Conservation (phyloP, 805 yeast genomes). For the Candida jianshihensis region DNA sequence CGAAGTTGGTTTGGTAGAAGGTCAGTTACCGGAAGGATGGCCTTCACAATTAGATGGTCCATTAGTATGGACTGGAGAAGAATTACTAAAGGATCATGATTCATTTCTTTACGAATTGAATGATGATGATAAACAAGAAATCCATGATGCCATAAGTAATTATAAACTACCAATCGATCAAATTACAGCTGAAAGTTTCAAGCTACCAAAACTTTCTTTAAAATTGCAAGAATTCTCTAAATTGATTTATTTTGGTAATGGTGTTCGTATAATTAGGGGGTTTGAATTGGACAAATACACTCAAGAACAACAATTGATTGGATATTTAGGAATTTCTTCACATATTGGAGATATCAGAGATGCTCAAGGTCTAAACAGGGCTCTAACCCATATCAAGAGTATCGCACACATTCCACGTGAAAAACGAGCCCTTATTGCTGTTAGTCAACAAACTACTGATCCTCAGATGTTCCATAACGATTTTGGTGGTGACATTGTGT, state of each 20-base stretch:
- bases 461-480: constrained; percentile 5
- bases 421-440: constrained; percentile 3
- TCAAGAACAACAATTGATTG: background rate
- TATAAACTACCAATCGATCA: background rate
- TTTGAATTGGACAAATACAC: background rate
- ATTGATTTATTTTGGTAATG: constrained; percentile 2
- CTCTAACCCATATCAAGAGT: constrained; percentile 4
- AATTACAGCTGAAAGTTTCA: background rate
- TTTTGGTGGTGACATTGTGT: constrained; percentile 4
- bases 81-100: background rate
- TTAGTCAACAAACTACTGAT: constrained; percentile 4
- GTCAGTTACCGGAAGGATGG: constrained; percentile 2
- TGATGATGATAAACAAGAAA: background rate
- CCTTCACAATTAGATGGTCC: constrained; percentile 2
- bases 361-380: constrained; percentile 4
- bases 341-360: constrained; percentile 3
- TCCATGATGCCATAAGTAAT: constrained; percentile 1
- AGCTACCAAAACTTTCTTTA: background rate
- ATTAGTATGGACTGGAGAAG: constrained; percentile 1
- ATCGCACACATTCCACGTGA: constrained; percentile 3
- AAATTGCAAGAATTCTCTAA: background rate
- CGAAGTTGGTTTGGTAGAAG: background rate
- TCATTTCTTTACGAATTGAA: background rate
- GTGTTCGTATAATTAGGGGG: constrained; percentile 1
- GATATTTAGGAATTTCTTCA: constrained; percentile 1